Percentiles rank a stretch among this genome's conserved stretches.
These are phyloP conservation scores for Nannizzia gypsea DNA, from an alignment of 2,329 filamentous ascomycete species.

Conservation along the genomic window DNA sequence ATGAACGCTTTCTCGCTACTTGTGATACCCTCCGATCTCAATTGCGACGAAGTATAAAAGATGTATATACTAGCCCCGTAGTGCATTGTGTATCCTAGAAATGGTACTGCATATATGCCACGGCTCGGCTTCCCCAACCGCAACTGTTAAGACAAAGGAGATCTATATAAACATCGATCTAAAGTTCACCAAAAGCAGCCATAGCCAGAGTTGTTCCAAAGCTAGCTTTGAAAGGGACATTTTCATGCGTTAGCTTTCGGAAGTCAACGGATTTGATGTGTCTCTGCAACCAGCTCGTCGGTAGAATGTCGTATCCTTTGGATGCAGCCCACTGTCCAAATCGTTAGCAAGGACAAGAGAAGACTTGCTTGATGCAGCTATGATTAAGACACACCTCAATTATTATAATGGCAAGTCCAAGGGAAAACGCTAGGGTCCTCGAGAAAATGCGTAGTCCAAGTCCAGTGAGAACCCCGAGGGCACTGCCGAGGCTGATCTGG, in stretches of 20 bases:
- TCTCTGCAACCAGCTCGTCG: conserved; percentile 30
- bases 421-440: conserved; percentile 31
- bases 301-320: conserved; percentile 36
- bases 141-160: background rate
- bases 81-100: background rate
- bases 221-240: conserved; percentile 37
- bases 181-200: conserved; percentile 36
- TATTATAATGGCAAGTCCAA: conserved; percentile 34
- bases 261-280: conserved; percentile 33
- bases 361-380: background rate
- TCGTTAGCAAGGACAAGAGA: background rate
- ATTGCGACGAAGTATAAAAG: background rate
- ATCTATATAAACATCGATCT: conserved; percentile 4
- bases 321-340: conserved; percentile 32
- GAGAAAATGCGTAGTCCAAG: conserved; percentile 36
- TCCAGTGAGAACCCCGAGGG: conserved; percentile 34
- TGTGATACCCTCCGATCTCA: background rate
- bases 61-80: background rate
- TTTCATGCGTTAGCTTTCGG: conserved; percentile 26
- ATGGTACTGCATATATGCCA: background rate
- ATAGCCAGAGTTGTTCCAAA: conserved; percentile 36
- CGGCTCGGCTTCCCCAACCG: background rate
- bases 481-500: conserved; percentile 36
- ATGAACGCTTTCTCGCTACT: background rate
- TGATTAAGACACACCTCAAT: conserved; percentile 29